Evolutionary conservation across 768 basidiomycete genomes (phyloP), one percentile per base, ranked within the genome.

Genomic region (Tylopilus sp.): DNA sequence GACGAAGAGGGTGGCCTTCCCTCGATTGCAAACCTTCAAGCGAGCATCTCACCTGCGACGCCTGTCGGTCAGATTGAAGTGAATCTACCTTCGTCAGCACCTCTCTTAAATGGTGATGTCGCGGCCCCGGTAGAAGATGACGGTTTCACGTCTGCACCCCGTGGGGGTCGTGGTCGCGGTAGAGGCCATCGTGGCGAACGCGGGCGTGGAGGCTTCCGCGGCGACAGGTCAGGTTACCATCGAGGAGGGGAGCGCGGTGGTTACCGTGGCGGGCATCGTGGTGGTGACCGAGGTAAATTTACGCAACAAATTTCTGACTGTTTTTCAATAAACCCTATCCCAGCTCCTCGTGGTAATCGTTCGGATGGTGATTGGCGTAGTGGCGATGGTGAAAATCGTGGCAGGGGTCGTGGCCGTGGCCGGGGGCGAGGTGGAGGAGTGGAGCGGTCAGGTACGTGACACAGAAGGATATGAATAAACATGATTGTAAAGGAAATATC

Each of bases 1-100:
- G 88, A 90, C 51, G 87, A 89, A n/a, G 86, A 86, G 56, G 81
- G 76, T 17, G 88, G 80, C 6, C 79, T 92, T 16, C 90, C 91
- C n/a, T 76, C 87, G 1, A 86, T 93, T 46, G 83, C 83, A 7
- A 80, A 79, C 44, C 76, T 92, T 25, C 89, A 92, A 52, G 86
- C 86, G 41, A 82, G 81, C 58, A 90, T 92, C 62, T 86, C 85
- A 7, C 81, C 83, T 26, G 81, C 76, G n/a, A 87, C 86, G 1
- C 86, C 89, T 24, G 64, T 69, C 12, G 57, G 67, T 10, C 72
- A 65, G 33, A 66, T 72, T 17, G 76, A 77, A 73, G 59, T 65
- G 56, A 53, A 73, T 63, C 48, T 58, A 24, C 63, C 63, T 30
- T 50, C 52, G 33, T 49, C 59, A 31, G 61, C 54, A 21, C 61